These are phyloP conservation scores for Trichoderma asperelloides DNA, from an alignment of 495 filamentous ascomycete species.

Conservation along the genomic window DNA sequence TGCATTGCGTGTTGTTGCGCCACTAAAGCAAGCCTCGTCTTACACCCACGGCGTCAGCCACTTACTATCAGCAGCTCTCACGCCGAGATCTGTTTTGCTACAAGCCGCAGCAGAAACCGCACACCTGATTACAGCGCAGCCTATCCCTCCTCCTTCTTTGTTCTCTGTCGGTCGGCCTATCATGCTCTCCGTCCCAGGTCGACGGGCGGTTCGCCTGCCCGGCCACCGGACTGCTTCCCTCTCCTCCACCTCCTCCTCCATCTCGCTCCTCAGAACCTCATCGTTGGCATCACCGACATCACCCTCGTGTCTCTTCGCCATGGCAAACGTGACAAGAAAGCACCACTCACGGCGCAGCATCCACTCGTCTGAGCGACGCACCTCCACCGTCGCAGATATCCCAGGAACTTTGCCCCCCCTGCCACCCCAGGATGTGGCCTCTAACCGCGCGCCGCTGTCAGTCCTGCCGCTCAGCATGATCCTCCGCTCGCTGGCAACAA, in stretches of 20 bases:
- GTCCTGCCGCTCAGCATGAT: conserved; percentile 66
- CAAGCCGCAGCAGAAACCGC: not conserved
- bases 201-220: not conserved
- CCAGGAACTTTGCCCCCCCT: conserved; percentile 2
- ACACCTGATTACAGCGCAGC: not conserved
- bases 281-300: not conserved
- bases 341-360: conserved; percentile 13
- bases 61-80: not conserved
- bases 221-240: not conserved
- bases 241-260: not conserved
- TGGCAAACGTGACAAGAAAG: not conserved
- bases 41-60: not conserved
- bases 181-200: conserved; percentile 2
- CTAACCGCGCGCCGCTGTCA: conserved; percentile 45
- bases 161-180: not conserved
- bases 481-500: conserved; percentile 69
- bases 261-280: not conserved
- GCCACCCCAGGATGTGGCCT: conserved; percentile 21
- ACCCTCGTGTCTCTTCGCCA: not conserved
- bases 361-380: conserved; percentile 26
- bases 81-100: not conserved
- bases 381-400: conserved; percentile 1
- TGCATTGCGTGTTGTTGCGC: not conserved
- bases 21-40: conserved; percentile 4
- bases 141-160: not conserved